A percentile compares a stretch with the other conserved stretches of the same genome.
Evolutionary conservation across 2,329 filamentous ascomycete species (phyloP).

Genomic region (Dothideomycetidae sp.): DNA sequence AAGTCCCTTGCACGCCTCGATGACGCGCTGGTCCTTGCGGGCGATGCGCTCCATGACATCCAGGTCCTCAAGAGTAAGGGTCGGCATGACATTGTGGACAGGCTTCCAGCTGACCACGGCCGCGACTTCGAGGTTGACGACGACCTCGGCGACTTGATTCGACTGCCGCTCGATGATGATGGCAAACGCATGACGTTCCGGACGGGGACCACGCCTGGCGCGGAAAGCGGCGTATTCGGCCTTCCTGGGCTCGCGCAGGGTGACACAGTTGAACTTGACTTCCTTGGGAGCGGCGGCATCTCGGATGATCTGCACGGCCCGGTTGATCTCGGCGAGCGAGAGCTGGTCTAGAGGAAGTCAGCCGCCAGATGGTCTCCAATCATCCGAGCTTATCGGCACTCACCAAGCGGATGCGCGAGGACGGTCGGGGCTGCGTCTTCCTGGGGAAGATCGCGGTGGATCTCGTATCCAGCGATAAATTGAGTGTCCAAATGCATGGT

Average conservation of each 20-base stretch:
- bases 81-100: conserved; percentile 33
- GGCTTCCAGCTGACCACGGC: conserved; percentile 3
- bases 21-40: conserved; percentile 21
- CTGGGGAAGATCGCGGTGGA: conserved; percentile 5
- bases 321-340: conserved; percentile 7
- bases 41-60: conserved; percentile 24
- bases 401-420: not conserved
- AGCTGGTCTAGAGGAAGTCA: conserved; percentile 6
- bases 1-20: conserved; percentile 22
- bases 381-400: not conserved
- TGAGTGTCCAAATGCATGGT: conserved; percentile 9
- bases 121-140: conserved; percentile 7
- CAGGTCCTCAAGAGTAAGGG: conserved; percentile 25
- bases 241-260: conserved; percentile 15
- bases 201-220: conserved; percentile 18
- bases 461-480: conserved; percentile 10
- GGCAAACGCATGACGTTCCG: conserved; percentile 28
- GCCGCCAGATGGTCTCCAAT: not conserved
- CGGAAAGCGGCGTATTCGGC: conserved; percentile 25
- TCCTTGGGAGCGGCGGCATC: not conserved
- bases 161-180: conserved; percentile 33
- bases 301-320: conserved; percentile 6
- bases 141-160: conserved; percentile 12
- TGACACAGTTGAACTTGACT: conserved; percentile 10
- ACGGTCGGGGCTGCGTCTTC: conserved; percentile 11